Base-by-base conservation (phyloP, 192 early-diverging fungal species). In the Coemansia sp. region DNA sequence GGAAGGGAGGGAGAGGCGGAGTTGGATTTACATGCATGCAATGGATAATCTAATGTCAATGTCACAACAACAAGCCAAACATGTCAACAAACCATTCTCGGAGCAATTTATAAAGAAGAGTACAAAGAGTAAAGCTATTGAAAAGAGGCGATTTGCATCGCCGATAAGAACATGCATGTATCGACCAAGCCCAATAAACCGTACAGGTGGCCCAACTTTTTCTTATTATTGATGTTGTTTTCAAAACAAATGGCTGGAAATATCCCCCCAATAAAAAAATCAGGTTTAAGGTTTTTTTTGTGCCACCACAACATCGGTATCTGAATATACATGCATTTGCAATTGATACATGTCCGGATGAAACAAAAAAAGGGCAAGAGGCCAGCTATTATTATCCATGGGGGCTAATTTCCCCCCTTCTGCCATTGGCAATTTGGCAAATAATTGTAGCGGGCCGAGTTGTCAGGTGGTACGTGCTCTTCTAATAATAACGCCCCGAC, bases 241-340 rank as follows among this genome's bases (percentile, higher is more conserved):
- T 59, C 5, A 59, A 59, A 59, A 59, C 33, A 59, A 59, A 59
- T 54, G 51, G 20, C 51, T 6, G 24, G 20, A 24, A 24, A 54
- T 43, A 43, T 10, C 49, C 20, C 49, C 20, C 20, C 24, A 24
- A 0, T 24, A 10, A 18, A 4, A 33, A 33, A 59, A 59, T 59
- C 57, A 59, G 57, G 57, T 59, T 59, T 59, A 59, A 59, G 31
- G 31, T 59, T 59, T 59, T 59, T 59, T 59, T 57, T 57, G 57
- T 59, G 31, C 31, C 31, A 34, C 57, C 27, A 59, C 31, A 33
- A 33, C 29, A 59, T 31, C 15, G 16, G 31, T 34, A 33, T 59
- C 57, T 59, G 57, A 33, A 59, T 29, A 34, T 3, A 33, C 29
- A 7, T 59, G 57, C 20, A 24, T 54, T 54, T 20, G 20, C 29